Base-by-base conservation (phyloP, 805 yeast genomes). In the Wickerhamiella bombiphila region DNA sequence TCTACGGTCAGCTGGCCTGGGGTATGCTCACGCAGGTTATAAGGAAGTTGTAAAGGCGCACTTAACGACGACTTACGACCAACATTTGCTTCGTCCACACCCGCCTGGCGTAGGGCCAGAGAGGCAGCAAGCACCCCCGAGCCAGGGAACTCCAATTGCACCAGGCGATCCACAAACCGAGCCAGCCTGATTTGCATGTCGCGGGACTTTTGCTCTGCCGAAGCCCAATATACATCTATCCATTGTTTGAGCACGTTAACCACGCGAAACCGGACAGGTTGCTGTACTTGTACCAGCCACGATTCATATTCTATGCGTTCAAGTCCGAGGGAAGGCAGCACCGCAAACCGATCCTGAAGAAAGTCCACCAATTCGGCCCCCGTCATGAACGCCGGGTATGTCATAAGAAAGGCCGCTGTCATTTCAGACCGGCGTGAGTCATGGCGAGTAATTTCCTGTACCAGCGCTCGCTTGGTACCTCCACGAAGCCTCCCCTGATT, bases 301-400 rank as follows among this genome's bases (percentile, higher is more conserved):
- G 66, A 58, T 32, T 73, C 71, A 54, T 80, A 81, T 50, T 82
- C 93, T 43, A 79, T 93, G 7, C 9, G 26, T 41, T 80, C 72
- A 42, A 88, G 59, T 0, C 93, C 94, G 50, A 81, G 94, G 0
- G 95, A 95, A 17, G 94, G 91, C 44, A 71, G 72, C 13, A 72
- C 58, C 39, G 74, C 68, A 57, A 76, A 88, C 39, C 93, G 64
- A 29, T 68, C 67, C 18, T 79, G 69, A 46, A 86, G 60, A 20
- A 69, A 53, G 28, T 66, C 67, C 24, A 82, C 61, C 19, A 86
- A 64, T 37, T 75, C 80, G 2, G 66, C 56, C 0, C 91, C 69
- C 1, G 78, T 66, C 61, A 77, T 69, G 54, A 85, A 80, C 24
- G 86, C 73, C 26, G 78, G 64, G 57, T 83, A 81, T 0, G 93